Base-by-base conservation (phyloP, 192 early-diverging fungal genomes). In the Gaertneriomyces sp. region DNA sequence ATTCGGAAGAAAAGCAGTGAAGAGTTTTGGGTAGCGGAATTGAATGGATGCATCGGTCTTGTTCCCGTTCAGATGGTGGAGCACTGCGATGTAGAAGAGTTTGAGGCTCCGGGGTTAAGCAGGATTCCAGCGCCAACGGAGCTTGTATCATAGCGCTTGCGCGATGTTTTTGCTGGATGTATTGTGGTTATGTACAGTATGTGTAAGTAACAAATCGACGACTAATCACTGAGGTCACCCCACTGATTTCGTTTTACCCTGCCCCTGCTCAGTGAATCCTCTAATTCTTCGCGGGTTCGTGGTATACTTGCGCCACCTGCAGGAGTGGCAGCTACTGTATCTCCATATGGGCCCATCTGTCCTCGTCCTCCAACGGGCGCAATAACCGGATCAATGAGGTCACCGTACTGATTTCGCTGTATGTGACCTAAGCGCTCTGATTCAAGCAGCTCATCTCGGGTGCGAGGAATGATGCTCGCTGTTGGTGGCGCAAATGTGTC, bases 211-310 rank as follows among this genome's bases (percentile, higher is more conserved):
- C 25, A 33, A 33, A 33, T 33, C 25, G 25, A n/a, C 47, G 54
- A 6, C 54, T 56, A 69, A 5, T 69, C 61, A 19, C 56, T 43
- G 9, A 70, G 45, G 61, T 70, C 69, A 11, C 69, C 69, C 12
- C 42, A 70, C 55, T 47, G 42, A 49, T 70, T 70, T 55, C 61
- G 16, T 55, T 50, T 63, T 1, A 70, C 53, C 4, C 54, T 8
- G 6, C 53, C 45, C 5, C 54, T 44, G 20, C 57, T 42, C 12
- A 70, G 14, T 7, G 43, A 14, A 5, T 51, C 53, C 47, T 70
- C 69, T 61, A 70, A 38, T 11, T 63, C 69, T 56, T 70, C 69
- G 44, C 69, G n/a, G 20, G 69, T 70, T 38, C 69, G 47, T 19
- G 69, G 69, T 11, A 70, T 68, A 52, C 39, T 17, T 25, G 58